phyloP scores from a whole-genome alignment of 1,284 basidiomycete species.

The Afroboletus lepidellus region DNA sequence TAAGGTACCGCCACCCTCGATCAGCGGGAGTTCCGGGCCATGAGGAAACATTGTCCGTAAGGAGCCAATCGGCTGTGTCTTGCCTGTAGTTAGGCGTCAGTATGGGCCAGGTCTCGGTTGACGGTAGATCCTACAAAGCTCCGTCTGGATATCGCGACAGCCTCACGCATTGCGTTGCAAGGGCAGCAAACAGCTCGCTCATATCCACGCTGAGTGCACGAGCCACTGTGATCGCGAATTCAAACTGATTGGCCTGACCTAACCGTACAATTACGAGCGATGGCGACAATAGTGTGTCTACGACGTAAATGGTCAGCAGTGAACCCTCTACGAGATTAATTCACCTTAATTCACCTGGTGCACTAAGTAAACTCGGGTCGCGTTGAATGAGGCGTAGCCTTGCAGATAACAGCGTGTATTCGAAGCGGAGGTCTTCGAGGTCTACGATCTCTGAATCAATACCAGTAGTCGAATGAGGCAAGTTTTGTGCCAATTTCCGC shows the following conservation, averaged over 20 bases:
- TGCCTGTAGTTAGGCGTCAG: slow-evolving; percentile 43
- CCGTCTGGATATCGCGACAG: slow-evolving; percentile 59
- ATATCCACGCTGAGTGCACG: slow-evolving; percentile 81
- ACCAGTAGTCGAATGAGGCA: slow-evolving; percentile 74
- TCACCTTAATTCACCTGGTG: slow-evolving; percentile 43
- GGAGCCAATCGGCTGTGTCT: slow-evolving; percentile 75
- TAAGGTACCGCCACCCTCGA: slow-evolving; percentile 87
- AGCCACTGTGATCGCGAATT: slow-evolving; percentile 78
- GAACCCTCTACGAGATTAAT: slow-evolving; percentile 12
- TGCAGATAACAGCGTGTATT: slow-evolving; percentile 79
- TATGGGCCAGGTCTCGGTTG: slow-evolving; percentile 1
- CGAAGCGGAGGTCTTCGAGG: slow-evolving; percentile 80
- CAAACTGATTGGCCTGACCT: slow-evolving; percentile 78
- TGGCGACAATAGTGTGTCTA: slow-evolving; percentile 67
- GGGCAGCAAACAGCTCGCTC: slow-evolving; percentile 77
- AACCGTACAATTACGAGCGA: slow-evolving; percentile 78
- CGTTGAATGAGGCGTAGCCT: slow-evolving; percentile 73
- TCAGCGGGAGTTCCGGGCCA: slow-evolving; percentile 83
- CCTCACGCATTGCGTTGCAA: slow-evolving; percentile 80
- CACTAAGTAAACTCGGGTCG: slow-evolving; percentile 51
- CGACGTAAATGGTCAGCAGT: slow-evolving; percentile 21
- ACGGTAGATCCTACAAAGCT: slow-evolving; percentile 45
- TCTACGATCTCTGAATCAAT: slow-evolving; percentile 75
- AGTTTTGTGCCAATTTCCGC: slow-evolving; percentile 68
- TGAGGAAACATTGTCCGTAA: slow-evolving; percentile 75